phyloP scores from a whole-genome alignment of 2,329 filamentous ascomycete genomes.

The Fusarium sp. region DNA sequence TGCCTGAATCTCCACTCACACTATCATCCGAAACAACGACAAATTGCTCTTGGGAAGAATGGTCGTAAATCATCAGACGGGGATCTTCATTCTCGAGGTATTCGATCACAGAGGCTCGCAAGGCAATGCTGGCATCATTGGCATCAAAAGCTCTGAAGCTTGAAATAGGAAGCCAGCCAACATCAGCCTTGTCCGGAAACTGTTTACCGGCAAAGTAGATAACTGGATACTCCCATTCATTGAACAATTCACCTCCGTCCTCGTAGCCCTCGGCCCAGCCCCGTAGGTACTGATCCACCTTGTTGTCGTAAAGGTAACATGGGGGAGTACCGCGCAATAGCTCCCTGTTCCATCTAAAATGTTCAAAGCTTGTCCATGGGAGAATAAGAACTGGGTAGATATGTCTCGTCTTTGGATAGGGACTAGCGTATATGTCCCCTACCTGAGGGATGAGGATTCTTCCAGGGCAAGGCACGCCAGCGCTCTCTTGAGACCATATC shows the following conservation, averaged over 20 bases:
- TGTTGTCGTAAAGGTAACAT: background rate
- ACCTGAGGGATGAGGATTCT: background rate
- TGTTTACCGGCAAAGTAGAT: background rate
- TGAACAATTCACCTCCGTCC: rapidly evolving
- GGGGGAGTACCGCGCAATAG: rapidly evolving
- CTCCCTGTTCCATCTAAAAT: background rate
- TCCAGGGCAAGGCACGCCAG: too few relatives aligned
- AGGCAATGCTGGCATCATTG: rapidly evolving
- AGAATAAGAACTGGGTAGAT: background rate
- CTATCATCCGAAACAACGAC: background rate
- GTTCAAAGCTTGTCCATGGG: background rate
- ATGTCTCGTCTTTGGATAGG: rapidly evolving
- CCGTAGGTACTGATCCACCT: background rate
- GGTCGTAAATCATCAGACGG: rapidly evolving
- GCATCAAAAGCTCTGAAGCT: background rate
- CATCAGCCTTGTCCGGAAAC: rapidly evolving
- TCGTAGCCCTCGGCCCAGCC: background rate
- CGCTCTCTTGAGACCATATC: too few relatives aligned
- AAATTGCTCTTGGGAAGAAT: rapidly evolving
- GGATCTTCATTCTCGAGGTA: background rate
- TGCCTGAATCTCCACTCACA: rapidly evolving
- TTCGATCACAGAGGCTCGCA: rapidly evolving
- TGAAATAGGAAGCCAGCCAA: background rate
- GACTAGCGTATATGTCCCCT: background rate
- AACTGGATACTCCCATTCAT: background rate